Conservation (phyloP, 176 grass and related monocot species). For the Zea luxurians region DNA sequence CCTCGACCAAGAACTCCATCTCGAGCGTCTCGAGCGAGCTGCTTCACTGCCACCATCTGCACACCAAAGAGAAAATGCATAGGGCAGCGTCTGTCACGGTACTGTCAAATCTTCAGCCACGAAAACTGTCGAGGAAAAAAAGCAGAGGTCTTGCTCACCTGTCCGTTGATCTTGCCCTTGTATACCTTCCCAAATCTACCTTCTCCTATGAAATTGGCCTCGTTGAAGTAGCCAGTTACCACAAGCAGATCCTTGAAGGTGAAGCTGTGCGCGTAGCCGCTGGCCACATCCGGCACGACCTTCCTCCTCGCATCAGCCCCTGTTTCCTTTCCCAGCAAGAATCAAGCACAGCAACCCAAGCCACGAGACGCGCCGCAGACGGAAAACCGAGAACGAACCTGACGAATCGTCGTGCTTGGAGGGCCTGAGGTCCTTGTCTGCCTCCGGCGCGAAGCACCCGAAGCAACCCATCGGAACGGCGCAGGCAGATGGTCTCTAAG, state of each 20-base stretch:
- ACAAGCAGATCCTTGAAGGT: constrained; percentile 78
- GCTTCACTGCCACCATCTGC: constrained; percentile 89
- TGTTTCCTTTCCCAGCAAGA: background rate
- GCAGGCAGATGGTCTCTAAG: background rate
- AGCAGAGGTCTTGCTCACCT: constrained; percentile 39
- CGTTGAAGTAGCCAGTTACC: constrained; percentile 79
- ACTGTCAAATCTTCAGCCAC: background rate
- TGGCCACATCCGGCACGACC: constrained; percentile 49
- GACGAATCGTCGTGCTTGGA: constrained; percentile 55
- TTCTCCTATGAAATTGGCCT: constrained; percentile 75
- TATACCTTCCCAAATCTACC: constrained; percentile 92
- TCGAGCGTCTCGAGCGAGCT: constrained; percentile 56
- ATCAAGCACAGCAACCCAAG: background rate
- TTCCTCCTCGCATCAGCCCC: constrained; percentile 59
- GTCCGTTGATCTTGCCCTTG: constrained; percentile 73
- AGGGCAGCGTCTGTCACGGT: background rate
- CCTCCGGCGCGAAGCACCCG: constrained; percentile 53
- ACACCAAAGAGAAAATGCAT: background rate
- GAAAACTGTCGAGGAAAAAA: background rate
- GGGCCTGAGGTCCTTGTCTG: constrained; percentile 36
- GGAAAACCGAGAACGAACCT: constrained; percentile 42
- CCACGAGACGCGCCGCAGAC: background rate
- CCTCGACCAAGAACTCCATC: constrained; percentile 86
- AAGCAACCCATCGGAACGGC: constrained; percentile 58
- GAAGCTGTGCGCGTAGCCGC: constrained; percentile 67